Evolutionary conservation across 192 early-diverging fungal species (phyloP).

Genomic region (Entophlyctis luteolus): DNA sequence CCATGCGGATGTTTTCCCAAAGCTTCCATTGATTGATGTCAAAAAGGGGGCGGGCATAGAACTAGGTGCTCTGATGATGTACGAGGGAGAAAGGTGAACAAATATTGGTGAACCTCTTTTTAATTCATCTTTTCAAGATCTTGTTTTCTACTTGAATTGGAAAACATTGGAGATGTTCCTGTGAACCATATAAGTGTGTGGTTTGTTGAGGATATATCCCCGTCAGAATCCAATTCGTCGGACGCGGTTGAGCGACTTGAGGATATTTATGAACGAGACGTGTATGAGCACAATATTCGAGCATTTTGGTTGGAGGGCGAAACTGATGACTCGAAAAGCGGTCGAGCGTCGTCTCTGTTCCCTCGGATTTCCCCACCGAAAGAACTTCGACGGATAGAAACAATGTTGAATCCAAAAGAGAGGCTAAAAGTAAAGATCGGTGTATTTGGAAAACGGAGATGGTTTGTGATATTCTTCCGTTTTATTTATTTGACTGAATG

Average conservation of each 20-base stretch:
- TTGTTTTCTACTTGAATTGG: slow-evolving; percentile 56
- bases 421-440: slow-evolving; percentile 52
- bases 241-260: slow-evolving; percentile 58
- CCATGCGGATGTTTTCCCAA: slow-evolving; percentile 57
- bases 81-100: slow-evolving; percentile 73
- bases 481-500: slow-evolving; percentile 6
- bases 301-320: slow-evolving; percentile 41
- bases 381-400: slow-evolving; percentile 29
- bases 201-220: slow-evolving; percentile 37
- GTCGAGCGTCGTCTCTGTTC: slow-evolving; percentile 7
- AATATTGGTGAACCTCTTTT: neutral
- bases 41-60: slow-evolving; percentile 46
- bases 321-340: slow-evolving; percentile 19
- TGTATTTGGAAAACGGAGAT: slow-evolving; percentile 68
- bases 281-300: slow-evolving; percentile 51
- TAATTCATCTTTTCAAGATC: slow-evolving; percentile 40
- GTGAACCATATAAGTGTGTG: slow-evolving; percentile 64
- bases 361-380: slow-evolving; percentile 22
- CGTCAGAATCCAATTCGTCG: slow-evolving; percentile 12
- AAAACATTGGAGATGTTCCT: slow-evolving; percentile 70
- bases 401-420: slow-evolving; percentile 52
- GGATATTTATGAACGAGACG: slow-evolving; percentile 74
- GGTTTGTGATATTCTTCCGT: slow-evolving; percentile 38
- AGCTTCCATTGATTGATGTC: slow-evolving; percentile 68
- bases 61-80: slow-evolving; percentile 72